Evolutionary conservation across 306 rosid species (phyloP), one percentile per base, ranked within the genome.

Genomic region (Cicer arietinum): DNA sequence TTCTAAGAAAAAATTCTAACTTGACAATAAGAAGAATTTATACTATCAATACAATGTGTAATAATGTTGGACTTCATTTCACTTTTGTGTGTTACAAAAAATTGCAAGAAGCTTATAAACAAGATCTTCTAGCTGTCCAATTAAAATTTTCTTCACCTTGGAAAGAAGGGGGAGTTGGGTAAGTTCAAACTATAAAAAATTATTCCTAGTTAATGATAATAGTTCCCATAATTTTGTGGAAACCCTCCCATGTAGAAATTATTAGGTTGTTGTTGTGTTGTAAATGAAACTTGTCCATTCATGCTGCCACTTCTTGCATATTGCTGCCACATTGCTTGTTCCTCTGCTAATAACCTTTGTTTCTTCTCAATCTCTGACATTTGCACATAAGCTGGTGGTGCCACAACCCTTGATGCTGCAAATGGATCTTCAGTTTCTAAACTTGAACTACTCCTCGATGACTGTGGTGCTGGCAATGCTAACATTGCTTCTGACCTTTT

Each of bases 241-340:
- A 84, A 82, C 70, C 91, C 91, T 73, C 92, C 91, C 80, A 66
- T 73, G 80, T 86, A 83, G 37, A 84, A 74, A 67, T 18, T 67
- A 25, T 81, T 80, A 57, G 79, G 88, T 16, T 87, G 60, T 20
- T 60, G 66, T 3, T 60, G 54, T 58, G 70, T 76, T 54, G 60
- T 2, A 20, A 72, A 61, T 74, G 80, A 82, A 48, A 54, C 66
- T 22, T 90, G 89, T 37, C 94, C 98, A 37, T 87, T 96, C 89
- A 82, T 90, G 56, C 92, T 90, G 56, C 92, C 93, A 85, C 79
- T 82, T 61, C 73, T 84, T 65, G 85, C 85, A 75, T 86, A 95
- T 73, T 90, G 98, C 67, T 92, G 98, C 99, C 99, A 95, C 93
- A 95, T 84, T 39, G 82, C 6, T 12, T 95, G 95, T 71, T 95